These are phyloP conservation scores for Hypericum perforatum DNA, from an alignment of 345 rosid genomes.

Conservation along the genomic window DNA sequence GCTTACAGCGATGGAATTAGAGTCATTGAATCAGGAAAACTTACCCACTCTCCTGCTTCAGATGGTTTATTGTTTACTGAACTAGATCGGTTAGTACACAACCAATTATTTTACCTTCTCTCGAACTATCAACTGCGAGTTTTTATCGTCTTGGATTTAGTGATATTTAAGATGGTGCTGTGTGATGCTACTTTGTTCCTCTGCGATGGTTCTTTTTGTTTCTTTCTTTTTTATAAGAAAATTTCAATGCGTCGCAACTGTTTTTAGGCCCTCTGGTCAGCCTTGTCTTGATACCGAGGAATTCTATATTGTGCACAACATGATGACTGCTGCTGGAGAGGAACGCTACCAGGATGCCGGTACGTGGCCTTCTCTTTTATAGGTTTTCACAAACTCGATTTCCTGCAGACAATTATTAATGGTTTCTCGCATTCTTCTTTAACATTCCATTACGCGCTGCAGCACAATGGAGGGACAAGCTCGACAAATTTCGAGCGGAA, in stretches of 20 bases:
- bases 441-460: slow-evolving; percentile 11
- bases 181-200: too few relatives aligned
- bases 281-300: slow-evolving; percentile 86
- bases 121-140: too few relatives aligned
- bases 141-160: too few relatives aligned
- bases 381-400: too few relatives aligned
- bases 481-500: slow-evolving; percentile 69
- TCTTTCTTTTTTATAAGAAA: too few relatives aligned
- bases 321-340: slow-evolving; percentile 72
- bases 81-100: slow-evolving; percentile 50
- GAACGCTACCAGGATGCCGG: slow-evolving; percentile 93
- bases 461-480: slow-evolving; percentile 96
- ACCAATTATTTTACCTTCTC: too few relatives aligned
- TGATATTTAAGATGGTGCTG: too few relatives aligned
- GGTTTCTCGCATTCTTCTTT: not conserved
- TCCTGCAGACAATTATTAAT: too few relatives aligned
- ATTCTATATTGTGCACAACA: slow-evolving; percentile 64
- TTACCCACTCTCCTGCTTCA: slow-evolving; percentile 42
- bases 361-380: slow-evolving; percentile 12
- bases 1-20: slow-evolving; percentile 94
- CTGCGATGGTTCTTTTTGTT: too few relatives aligned
- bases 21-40: slow-evolving; percentile 72
- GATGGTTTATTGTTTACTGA: slow-evolving; percentile 67
- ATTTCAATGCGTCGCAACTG: slow-evolving; percentile 6
- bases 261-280: slow-evolving; percentile 81